Evolutionary conservation across 331 rosid species (phyloP).

Genomic region (Phaseolus coccineus): DNA sequence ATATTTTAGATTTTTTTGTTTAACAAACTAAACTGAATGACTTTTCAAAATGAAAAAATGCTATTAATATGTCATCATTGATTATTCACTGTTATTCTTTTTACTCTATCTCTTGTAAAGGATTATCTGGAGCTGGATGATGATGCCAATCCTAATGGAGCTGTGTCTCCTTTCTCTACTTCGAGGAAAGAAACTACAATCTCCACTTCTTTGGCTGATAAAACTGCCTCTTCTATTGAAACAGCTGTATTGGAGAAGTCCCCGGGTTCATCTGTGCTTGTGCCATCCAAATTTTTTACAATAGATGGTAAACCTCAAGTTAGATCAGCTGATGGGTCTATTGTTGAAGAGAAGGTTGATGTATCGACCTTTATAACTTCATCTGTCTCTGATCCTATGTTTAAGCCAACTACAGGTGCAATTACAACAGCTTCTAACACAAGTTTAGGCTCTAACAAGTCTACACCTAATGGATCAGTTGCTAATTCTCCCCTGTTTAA

Average conservation of each 20-base stretch:
- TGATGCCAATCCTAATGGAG: slow-evolving; percentile 59
- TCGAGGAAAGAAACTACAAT: slow-evolving; percentile 50
- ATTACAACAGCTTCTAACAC: slow-evolving; percentile 35
- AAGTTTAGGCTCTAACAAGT: slow-evolving; percentile 46
- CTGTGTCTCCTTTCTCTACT: slow-evolving; percentile 42
- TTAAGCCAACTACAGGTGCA: slow-evolving; percentile 33
- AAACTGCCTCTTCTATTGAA: slow-evolving; percentile 44
- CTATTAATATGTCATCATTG: slow-evolving; percentile 1
- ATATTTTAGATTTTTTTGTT: slow-evolving; percentile 2
- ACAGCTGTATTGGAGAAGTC: slow-evolving; percentile 43
- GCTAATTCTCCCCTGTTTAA: slow-evolving; percentile 47
- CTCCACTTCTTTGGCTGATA: slow-evolving; percentile 45
- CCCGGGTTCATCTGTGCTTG: slow-evolving; percentile 44
- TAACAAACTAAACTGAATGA: background rate
- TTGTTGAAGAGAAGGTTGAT: slow-evolving; percentile 46
- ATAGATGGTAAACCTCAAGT: slow-evolving; percentile 39
- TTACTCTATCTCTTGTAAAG: slow-evolving; percentile 45
- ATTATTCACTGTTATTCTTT: slow-evolving; percentile 22
- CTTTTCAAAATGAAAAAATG: slow-evolving; percentile 6
- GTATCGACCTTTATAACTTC: slow-evolving; percentile 34
- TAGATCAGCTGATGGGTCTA: slow-evolving; percentile 47
- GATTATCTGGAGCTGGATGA: slow-evolving; percentile 86
- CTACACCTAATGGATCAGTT: slow-evolving; percentile 49
- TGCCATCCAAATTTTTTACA: slow-evolving; percentile 39
- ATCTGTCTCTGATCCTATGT: slow-evolving; percentile 42